phyloP scores from a whole-genome alignment of 1,139 yeast genomes.

The Candida freyschussii region DNA sequence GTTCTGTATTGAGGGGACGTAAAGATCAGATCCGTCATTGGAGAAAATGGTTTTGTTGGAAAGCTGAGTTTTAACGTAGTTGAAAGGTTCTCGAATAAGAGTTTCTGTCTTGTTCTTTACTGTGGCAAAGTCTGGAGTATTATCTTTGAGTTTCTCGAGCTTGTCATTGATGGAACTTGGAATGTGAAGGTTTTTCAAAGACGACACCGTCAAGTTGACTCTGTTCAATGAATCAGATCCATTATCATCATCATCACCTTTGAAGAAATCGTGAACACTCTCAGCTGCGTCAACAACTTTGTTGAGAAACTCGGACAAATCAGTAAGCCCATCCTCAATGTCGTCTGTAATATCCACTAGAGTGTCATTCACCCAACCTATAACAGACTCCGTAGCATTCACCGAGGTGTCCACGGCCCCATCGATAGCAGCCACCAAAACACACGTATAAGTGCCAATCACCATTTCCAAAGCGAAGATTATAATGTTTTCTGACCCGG shows the following conservation, averaged over 20 bases:
- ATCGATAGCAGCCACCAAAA: constrained; percentile 66
- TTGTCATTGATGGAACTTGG: constrained; percentile 55
- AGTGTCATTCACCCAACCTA: constrained; percentile 57
- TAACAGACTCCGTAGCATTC: constrained; percentile 62
- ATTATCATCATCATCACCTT: constrained; percentile 37
- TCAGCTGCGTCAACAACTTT: constrained; percentile 40
- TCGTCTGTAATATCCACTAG: constrained; percentile 50
- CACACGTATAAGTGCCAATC: constrained; percentile 82
- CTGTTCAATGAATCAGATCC: constrained; percentile 30
- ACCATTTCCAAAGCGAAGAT: constrained; percentile 66
- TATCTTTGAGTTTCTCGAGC: constrained; percentile 40
- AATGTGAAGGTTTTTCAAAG: constrained; percentile 54
- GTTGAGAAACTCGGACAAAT: constrained; percentile 49
- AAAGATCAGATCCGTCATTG: constrained; percentile 22
- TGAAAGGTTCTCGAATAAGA: constrained; percentile 50
- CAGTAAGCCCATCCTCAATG: constrained; percentile 57
- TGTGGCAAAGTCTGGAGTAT: constrained; percentile 54
- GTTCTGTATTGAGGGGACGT: constrained; percentile 27
- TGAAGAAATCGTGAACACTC: constrained; percentile 50
- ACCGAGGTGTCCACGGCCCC: constrained; percentile 71
- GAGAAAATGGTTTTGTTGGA: constrained; percentile 24
- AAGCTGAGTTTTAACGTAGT: constrained; percentile 40
- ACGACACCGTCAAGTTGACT: constrained; percentile 55
- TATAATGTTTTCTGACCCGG: constrained; percentile 55
- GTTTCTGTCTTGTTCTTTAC: constrained; percentile 47